Evolutionary conservation across 345 rosid species (phyloP).

Genomic region (Eucalyptus cloeziana): DNA sequence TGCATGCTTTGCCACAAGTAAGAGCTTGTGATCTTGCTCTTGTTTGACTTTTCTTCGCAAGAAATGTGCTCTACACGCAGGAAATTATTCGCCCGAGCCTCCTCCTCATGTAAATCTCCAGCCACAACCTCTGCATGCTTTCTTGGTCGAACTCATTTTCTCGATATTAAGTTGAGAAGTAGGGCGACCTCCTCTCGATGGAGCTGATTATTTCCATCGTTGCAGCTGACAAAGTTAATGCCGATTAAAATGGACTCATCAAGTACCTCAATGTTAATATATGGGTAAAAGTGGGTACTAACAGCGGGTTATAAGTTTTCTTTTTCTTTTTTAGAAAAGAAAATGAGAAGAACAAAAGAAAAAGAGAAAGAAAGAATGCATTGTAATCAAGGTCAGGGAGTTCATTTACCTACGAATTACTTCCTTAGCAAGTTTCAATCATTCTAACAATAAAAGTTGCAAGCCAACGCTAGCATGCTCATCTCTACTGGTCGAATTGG

Average conservation of each 20-base stretch:
- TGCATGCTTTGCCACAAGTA: too few species aligned
- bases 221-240: background rate
- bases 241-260: background rate
- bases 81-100: background rate
- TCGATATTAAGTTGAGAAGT: background rate
- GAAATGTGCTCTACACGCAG: background rate
- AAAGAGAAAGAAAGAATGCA: too few species aligned
- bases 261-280: too few species aligned
- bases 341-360: background rate
- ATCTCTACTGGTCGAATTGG: background rate
- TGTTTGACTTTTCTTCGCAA: too few species aligned
- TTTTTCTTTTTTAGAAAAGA: background rate
- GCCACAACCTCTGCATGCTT: too few species aligned
- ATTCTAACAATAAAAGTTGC: background rate
- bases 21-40: too few species aligned
- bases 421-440: background rate
- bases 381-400: rapidly evolving
- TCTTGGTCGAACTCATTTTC: background rate
- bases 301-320: too few species aligned
- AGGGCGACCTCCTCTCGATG: background rate
- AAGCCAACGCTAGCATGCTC: background rate
- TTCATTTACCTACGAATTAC: background rate
- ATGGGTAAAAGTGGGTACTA: too few species aligned
- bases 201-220: background rate
- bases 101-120: too few species aligned